Evolutionary conservation across 495 filamentous ascomycete genomes (phyloP).

Genomic region (Penicillium cosmopolitanum): DNA sequence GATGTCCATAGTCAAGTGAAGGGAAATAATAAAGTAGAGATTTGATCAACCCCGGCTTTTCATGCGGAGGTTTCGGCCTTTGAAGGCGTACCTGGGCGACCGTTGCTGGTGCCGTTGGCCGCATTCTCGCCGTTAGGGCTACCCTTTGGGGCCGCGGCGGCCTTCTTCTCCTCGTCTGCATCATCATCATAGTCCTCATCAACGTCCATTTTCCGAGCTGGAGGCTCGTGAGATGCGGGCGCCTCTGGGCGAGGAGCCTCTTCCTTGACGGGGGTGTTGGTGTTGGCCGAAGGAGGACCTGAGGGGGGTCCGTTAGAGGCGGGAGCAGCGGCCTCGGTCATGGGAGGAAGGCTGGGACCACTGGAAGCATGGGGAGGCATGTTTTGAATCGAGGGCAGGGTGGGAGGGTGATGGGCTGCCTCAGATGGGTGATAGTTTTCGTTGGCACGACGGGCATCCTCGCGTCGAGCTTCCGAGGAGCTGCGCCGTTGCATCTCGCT

Average conservation of each 20-base stretch:
- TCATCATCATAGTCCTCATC: constrained; percentile 97
- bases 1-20: constrained; percentile 10
- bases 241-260: constrained; percentile 57
- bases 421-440: constrained; percentile 89
- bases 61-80: constrained; percentile 42
- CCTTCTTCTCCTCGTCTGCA: constrained; percentile 77
- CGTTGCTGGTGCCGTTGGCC: constrained; percentile 34
- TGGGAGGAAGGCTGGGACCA: constrained; percentile 57
- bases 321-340: constrained; percentile 56
- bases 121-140: constrained; percentile 45
- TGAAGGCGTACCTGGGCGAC: constrained; percentile 35
- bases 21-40: background rate
- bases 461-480: constrained; percentile 74
- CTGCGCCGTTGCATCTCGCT: constrained; percentile 72
- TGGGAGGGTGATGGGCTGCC: constrained; percentile 82
- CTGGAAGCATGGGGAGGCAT: constrained; percentile 61
- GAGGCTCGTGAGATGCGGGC: constrained; percentile 70
- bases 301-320: constrained; percentile 62
- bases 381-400: constrained; percentile 71
- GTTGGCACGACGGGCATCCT: constrained; percentile 70
- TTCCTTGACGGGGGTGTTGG: constrained; percentile 48
- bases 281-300: constrained; percentile 50
- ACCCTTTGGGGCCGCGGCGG: constrained; percentile 38
- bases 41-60: constrained; percentile 7
- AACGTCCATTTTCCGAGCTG: constrained; percentile 92